phyloP scores from a whole-genome alignment of 129 eudicot genomes.

The Artemisia tridentata region DNA sequence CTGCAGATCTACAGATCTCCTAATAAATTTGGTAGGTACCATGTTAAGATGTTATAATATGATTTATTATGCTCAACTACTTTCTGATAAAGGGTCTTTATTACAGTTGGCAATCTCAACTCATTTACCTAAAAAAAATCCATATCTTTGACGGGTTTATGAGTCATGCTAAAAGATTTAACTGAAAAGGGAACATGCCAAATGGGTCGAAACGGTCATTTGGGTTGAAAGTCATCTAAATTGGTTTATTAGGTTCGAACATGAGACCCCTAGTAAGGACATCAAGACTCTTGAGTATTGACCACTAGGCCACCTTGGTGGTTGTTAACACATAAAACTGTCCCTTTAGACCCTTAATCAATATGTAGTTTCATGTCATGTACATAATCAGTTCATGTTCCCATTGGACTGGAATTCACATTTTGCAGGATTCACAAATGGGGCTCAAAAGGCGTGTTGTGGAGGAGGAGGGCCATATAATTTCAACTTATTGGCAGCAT shows the following conservation, averaged over 20 bases:
- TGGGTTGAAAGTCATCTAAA: no score
- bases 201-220: no score
- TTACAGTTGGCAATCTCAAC: neutral
- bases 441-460: conserved; percentile 41
- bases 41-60: neutral
- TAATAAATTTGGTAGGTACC: conserved; percentile 31
- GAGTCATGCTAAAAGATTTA: no score
- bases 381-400: neutral
- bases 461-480: conserved; percentile 44
- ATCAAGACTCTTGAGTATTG: neutral
- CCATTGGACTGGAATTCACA: neutral
- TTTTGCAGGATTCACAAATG: conserved; percentile 37
- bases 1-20: conserved; percentile 35
- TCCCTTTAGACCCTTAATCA: neutral
- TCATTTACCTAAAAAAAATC: neutral
- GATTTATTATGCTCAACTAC: neutral
- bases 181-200: no score
- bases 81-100: neutral
- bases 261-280: neutral
- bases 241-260: no score
- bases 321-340: neutral
- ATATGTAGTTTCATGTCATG: no score
- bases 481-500: conserved; percentile 12
- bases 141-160: no score
- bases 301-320: no score